Base-by-base conservation (phyloP, 2,329 filamentous ascomycete species). In the Aspergillus jensenii region DNA sequence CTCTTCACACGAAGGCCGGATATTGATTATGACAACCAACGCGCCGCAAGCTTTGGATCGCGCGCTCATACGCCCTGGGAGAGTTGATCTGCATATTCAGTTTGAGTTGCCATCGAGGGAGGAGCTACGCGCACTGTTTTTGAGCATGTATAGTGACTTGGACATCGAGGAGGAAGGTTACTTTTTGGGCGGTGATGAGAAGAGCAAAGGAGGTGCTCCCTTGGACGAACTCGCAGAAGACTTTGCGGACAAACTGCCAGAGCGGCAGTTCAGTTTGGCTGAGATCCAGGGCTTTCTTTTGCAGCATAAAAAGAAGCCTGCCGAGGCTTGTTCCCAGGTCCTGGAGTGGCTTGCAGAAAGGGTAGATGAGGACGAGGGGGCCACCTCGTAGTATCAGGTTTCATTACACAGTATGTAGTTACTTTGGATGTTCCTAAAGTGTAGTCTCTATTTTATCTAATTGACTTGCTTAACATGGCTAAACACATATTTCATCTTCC, bases 21-120 rank as follows among this genome's bases (percentile, higher is more conserved):
- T 93, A 11, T 81, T 93, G n/a, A 87, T 93, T 75, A 91, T 92
- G 88, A 91, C 90, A 0, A 91, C 88, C 37, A 93, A 93, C 72
- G 83, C 85, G 56, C 87, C 88, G 3, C 87, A 92, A 65, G 80
- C 82, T 7, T 82, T 93, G 0, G 89, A 92, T 68, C 82, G 86
- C 37, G 90, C 89, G 0, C 80, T 93, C 6, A 86, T 91, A 49
- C 81, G 90, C 0, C 89, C 90, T 0, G 90, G 90, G 1, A 81
- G 89, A 1, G 87, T 93, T 1, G 90, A 93, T 62, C 76, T 88
- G 43, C 85, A 88, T 64, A 83, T 91, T 1, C 77, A 76, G 6
- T 90, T 91, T 72, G 58, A 52, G 7, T 43, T 60, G 2, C 72
- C 62, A 4, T 65, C 65, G 6, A 63, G 59, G 51, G 59, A 59